A percentile compares a stretch with the other conserved stretches of the same genome.
Evolutionary conservation across 2,329 filamentous ascomycete genomes (phyloP).

Genomic region (Calonectria pauciramosa): DNA sequence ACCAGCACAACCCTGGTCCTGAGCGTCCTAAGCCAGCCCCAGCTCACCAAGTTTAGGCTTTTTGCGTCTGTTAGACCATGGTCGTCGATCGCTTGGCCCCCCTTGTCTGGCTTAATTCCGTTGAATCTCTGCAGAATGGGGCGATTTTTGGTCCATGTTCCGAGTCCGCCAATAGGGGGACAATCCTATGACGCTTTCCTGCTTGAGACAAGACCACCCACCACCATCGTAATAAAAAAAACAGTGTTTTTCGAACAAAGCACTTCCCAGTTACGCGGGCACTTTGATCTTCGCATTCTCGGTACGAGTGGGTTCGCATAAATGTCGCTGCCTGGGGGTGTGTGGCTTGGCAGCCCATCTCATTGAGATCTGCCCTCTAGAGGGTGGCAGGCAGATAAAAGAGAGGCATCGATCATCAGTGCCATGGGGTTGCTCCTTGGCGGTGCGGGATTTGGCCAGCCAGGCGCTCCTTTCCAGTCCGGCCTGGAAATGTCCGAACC

Average conservation of each 20-base stretch:
- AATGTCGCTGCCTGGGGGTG: not conserved
- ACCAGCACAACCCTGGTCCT: not conserved
- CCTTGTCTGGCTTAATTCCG: not conserved
- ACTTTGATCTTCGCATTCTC: not conserved
- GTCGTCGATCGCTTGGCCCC: slow-evolving; percentile 1
- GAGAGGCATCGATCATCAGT: not conserved
- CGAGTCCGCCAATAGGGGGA: not conserved
- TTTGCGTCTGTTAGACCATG: slow-evolving; percentile 13
- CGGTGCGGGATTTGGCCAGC: not conserved
- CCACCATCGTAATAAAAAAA: not conserved
- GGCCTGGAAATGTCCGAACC: not conserved
- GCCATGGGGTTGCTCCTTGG: not conserved
- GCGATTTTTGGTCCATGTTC: not conserved
- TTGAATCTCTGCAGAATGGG: not conserved
- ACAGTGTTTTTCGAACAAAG: not conserved
- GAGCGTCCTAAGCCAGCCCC: slow-evolving; percentile 1
- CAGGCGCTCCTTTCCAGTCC: not conserved
- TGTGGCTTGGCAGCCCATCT: not conserved
- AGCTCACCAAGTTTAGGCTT: slow-evolving; percentile 9
- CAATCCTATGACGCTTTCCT: not conserved
- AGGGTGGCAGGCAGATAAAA: not conserved
- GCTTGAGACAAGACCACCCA: not conserved
- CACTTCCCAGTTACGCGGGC: not conserved
- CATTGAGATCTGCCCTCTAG: not conserved
- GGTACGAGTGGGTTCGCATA: not conserved